Evolutionary conservation across 805 yeast species (phyloP).

Genomic region (Teunomyces pallodes): DNA sequence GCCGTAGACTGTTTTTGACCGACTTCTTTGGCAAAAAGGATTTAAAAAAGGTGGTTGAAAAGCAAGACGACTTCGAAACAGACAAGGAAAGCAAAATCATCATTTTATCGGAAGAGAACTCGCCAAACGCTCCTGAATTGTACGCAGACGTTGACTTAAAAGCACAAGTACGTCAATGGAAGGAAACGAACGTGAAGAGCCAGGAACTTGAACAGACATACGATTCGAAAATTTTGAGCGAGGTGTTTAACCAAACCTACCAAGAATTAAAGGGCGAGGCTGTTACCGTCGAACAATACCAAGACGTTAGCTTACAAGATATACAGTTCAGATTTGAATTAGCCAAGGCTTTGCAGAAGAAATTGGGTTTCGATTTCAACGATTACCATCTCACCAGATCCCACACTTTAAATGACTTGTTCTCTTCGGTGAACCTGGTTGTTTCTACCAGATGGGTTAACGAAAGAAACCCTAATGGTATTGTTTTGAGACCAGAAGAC

Average conservation of each 20-base stretch:
- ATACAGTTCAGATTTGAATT: conserved; percentile 48
- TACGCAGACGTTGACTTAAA: conserved; percentile 31
- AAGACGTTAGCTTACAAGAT: conserved; percentile 31
- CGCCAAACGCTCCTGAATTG: conserved; percentile 29
- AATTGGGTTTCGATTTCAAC: conserved; percentile 51
- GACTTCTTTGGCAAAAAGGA: conserved; percentile 34
- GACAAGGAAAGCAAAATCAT: conserved; percentile 33
- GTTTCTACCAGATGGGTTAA: conserved; percentile 45
- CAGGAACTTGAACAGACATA: conserved; percentile 29
- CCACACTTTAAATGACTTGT: conserved; percentile 38
- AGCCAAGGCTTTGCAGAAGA: conserved; percentile 46
- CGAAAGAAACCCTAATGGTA: conserved; percentile 75
- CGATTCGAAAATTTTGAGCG: conserved; percentile 20
- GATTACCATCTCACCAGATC: conserved; percentile 48
- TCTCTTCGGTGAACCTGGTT: conserved; percentile 34
- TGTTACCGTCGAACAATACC: conserved; percentile 12
- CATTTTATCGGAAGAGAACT: conserved; percentile 34
- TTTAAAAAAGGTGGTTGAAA: conserved; percentile 32
- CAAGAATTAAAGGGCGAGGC: conserved; percentile 16
- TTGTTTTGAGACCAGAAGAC: conserved; percentile 54
- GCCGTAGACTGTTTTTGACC: background rate
- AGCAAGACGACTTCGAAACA: conserved; percentile 36
- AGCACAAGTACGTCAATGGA: conserved; percentile 36
- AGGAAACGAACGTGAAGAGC: conserved; percentile 19
- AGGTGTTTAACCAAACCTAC: conserved; percentile 26